These are phyloP conservation scores for Nemania serpens DNA, from an alignment of 2,329 filamentous ascomycete species.

Conservation along the genomic window DNA sequence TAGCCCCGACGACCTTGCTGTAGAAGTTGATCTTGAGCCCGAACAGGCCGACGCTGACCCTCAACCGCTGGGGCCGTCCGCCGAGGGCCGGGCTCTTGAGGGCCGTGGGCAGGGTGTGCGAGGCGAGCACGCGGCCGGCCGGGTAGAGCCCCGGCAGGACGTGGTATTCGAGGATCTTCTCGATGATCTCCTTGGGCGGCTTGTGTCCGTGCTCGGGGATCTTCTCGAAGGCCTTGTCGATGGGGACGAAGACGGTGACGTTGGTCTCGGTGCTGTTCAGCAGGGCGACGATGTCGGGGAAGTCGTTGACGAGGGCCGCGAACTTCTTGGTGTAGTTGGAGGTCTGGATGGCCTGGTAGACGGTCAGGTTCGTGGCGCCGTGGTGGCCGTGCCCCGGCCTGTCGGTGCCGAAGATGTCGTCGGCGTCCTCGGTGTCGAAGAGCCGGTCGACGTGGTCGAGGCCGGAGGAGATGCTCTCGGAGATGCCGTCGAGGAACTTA, in stretches of 20 bases:
- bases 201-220: conserved; percentile 57
- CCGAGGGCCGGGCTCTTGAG: conserved; percentile 64
- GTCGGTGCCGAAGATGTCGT: conserved; percentile 24
- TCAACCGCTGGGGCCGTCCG: conserved; percentile 71
- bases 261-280: conserved; percentile 77
- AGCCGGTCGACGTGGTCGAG: conserved; percentile 21
- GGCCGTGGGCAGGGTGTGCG: conserved; percentile 75
- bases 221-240: conserved; percentile 73
- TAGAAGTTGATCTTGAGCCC: conserved; percentile 79
- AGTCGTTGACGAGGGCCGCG: conserved; percentile 73
- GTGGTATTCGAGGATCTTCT: conserved; percentile 75
- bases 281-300: conserved; percentile 70
- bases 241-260: conserved; percentile 81
- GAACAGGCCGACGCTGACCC: conserved; percentile 64
- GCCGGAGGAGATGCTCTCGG: conserved; percentile 24
- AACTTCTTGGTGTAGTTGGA: conserved; percentile 80
- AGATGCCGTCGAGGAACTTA: conserved; percentile 26
- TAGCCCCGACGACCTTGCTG: conserved; percentile 68
- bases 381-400: conserved; percentile 23
- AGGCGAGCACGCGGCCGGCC: conserved; percentile 66
- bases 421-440: conserved; percentile 29
- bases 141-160: conserved; percentile 70
- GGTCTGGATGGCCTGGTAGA: conserved; percentile 78
- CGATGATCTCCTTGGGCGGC: conserved; percentile 71
- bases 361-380: conserved; percentile 61